These are phyloP conservation scores for Fusarium sacchari DNA, from an alignment of 2,329 filamentous ascomycete genomes.

Conservation along the genomic window DNA sequence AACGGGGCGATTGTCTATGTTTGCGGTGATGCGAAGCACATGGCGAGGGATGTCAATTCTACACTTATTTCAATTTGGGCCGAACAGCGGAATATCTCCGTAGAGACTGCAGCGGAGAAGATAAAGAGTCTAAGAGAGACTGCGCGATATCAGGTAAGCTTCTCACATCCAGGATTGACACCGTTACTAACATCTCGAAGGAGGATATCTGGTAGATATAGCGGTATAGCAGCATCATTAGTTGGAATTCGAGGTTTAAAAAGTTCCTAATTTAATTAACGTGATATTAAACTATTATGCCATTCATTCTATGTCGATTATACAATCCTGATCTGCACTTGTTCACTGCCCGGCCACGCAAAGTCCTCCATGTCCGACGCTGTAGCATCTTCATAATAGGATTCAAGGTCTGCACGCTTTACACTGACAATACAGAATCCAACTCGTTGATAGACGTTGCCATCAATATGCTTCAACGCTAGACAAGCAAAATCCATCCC, in stretches of 20 bases:
- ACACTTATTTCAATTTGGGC: not conserved
- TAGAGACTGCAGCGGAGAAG: not conserved
- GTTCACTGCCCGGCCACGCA: not conserved
- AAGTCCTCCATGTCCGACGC: no score
- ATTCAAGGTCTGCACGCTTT: accelerated
- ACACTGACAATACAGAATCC: not conserved
- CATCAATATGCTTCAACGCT: not conserved
- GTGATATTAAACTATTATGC: accelerated
- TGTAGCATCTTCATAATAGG: accelerated
- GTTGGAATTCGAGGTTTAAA: accelerated
- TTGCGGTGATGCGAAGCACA: not conserved
- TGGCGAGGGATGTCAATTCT: not conserved
- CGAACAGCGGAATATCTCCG: accelerated
- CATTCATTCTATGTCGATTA: accelerated
- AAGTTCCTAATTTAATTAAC: accelerated
- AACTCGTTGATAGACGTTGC: not conserved
- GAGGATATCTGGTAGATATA: not conserved
- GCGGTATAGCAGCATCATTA: accelerated
- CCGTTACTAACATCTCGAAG: not conserved
- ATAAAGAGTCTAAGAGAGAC: not conserved
- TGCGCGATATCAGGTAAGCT: not conserved
- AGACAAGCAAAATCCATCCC: not conserved
- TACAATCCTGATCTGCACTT: not conserved
- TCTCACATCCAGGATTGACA: accelerated
- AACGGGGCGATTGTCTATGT: not conserved